Evolutionary conservation across 1,284 basidiomycete species (phyloP).

Genomic region (Mycena citricolor): DNA sequence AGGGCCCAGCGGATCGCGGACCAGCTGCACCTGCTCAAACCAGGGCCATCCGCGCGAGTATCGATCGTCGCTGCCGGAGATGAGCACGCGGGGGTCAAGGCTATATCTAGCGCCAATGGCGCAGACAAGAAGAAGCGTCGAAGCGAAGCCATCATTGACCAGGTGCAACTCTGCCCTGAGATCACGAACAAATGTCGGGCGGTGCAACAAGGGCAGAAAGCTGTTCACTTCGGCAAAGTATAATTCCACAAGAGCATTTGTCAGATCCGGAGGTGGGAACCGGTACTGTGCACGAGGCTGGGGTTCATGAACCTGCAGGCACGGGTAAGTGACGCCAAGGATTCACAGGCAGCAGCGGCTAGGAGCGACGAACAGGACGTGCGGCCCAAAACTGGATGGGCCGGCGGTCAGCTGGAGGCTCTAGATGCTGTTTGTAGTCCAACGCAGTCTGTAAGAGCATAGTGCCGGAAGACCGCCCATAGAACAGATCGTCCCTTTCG

Average conservation of each 20-base stretch:
- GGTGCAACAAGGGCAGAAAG: constrained; percentile 61
- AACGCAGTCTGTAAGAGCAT: constrained; percentile 53
- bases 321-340: constrained; percentile 36
- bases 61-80: constrained; percentile 37
- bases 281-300: constrained; percentile 9
- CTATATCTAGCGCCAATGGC: constrained; percentile 62
- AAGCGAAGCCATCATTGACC: constrained; percentile 53
- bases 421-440: constrained; percentile 44
- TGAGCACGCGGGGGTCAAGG: constrained; percentile 55
- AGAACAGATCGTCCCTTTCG: constrained; percentile 45
- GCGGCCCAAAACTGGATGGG: constrained; percentile 21
- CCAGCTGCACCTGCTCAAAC: constrained; percentile 50
- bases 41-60: constrained; percentile 55
- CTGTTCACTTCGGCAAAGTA: constrained; percentile 58
- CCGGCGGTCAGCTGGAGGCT: constrained; percentile 29
- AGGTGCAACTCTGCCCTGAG: constrained; percentile 49
- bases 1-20: constrained; percentile 48
- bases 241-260: constrained; percentile 50
- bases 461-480: constrained; percentile 59
- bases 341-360: constrained; percentile 28
- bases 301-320: constrained; percentile 19
- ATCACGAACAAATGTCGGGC: constrained; percentile 57
- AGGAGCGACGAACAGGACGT: constrained; percentile 18
- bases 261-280: constrained; percentile 39
- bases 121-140: constrained; percentile 62